Evolutionary conservation across 768 basidiomycete genomes (phyloP).

Genomic region (Lyophyllum semitale): DNA sequence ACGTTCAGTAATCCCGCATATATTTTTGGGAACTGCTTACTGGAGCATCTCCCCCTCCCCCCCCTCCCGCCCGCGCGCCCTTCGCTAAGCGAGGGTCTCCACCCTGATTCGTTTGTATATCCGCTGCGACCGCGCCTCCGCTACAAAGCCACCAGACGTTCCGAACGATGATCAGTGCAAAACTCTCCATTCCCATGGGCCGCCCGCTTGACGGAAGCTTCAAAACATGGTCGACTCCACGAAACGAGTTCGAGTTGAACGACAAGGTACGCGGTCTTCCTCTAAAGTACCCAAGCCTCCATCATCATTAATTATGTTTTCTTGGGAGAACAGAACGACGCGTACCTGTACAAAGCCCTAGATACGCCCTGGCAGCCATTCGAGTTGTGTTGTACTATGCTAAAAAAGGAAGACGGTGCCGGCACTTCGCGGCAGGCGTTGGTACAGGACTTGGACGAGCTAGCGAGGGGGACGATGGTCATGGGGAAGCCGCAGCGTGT

Average conservation of each 20-base stretch:
- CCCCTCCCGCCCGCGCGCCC: too few relatives aligned
- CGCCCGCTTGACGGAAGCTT: background rate
- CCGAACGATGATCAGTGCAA: constrained; percentile 1
- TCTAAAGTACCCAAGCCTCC: background rate
- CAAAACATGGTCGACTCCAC: background rate
- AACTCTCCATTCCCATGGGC: background rate
- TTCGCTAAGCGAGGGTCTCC: constrained; percentile 9
- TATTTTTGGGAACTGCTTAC: background rate
- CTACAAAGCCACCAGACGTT: background rate
- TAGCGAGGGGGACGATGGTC: background rate
- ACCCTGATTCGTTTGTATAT: background rate
- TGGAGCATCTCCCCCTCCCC: too few relatives aligned
- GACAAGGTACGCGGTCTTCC: background rate
- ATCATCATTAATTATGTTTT: background rate
- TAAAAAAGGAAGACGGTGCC: background rate
- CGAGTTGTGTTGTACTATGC: background rate
- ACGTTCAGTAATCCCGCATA: background rate
- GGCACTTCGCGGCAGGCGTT: background rate
- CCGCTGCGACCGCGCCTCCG: background rate
- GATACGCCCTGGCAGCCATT: constrained; percentile 1
- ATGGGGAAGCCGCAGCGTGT: background rate
- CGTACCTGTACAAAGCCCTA: background rate
- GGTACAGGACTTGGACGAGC: background rate
- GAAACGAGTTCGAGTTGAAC: too few relatives aligned
- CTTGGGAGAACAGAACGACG: background rate